Evolutionary conservation across 2,329 filamentous ascomycete species (phyloP).

Genomic region (Fusarium oxysporum): DNA sequence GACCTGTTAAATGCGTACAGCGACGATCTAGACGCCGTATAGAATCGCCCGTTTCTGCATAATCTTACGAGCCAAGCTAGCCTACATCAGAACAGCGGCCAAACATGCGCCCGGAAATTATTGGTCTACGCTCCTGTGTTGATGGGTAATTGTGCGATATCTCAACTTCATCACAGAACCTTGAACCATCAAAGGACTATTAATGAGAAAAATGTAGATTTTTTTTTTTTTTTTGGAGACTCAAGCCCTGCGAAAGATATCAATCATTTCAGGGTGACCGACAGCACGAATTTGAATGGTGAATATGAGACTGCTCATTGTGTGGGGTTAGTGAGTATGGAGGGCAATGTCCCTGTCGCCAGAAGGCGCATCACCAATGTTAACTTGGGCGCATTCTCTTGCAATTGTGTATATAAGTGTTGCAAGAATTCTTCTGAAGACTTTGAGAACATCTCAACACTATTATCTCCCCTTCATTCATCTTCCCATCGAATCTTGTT

Average conservation of each 20-base stretch:
- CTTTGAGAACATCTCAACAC: too few relatives aligned
- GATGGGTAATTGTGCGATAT: background rate
- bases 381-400: slow-evolving; percentile 1
- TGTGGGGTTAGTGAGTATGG: background rate
- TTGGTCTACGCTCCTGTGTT: background rate
- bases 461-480: accelerated
- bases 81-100: background rate
- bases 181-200: background rate
- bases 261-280: background rate
- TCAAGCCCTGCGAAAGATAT: background rate
- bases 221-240: background rate
- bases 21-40: background rate
- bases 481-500: background rate
- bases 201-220: background rate
- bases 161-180: background rate
- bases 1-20: background rate
- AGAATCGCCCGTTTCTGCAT: background rate
- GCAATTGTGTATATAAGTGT: slow-evolving; percentile 2
- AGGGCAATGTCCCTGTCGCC: slow-evolving; percentile 12
- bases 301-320: background rate
- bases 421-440: background rate
- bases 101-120: too few relatives aligned
- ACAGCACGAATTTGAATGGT: background rate
- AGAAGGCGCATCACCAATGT: slow-evolving; percentile 34
- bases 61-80: background rate